Conservation (phyloP, 2,329 filamentous ascomycete species). For the Phoma sp. region DNA sequence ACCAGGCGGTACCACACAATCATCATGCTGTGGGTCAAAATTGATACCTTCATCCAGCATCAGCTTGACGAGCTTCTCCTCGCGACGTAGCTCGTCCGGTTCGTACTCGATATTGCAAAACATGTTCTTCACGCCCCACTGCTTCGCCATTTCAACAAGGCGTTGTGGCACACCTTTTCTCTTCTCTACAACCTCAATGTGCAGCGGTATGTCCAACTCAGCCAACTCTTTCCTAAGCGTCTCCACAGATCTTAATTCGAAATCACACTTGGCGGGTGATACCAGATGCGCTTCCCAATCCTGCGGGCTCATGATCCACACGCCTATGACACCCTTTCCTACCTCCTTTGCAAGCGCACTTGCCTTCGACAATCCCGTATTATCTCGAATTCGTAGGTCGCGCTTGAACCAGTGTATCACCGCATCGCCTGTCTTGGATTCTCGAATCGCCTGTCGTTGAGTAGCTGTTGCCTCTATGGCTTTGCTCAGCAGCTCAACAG, state of each 20-base stretch:
- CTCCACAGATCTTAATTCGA: slow-evolving; percentile 75
- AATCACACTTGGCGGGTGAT: slow-evolving; percentile 77
- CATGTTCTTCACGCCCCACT: slow-evolving; percentile 78
- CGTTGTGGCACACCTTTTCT: slow-evolving; percentile 67
- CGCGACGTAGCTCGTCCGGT: slow-evolving; percentile 84
- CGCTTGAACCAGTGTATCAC: slow-evolving; percentile 93
- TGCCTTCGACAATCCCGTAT: slow-evolving; percentile 73
- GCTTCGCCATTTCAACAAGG: slow-evolving; percentile 69
- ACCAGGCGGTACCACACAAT: slow-evolving; percentile 81
- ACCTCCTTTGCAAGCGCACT: slow-evolving; percentile 70
- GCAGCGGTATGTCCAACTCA: slow-evolving; percentile 77
- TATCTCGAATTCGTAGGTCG: slow-evolving; percentile 78
- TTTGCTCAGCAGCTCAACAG: slow-evolving; percentile 71
- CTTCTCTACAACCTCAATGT: slow-evolving; percentile 74
- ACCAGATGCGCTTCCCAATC: slow-evolving; percentile 84
- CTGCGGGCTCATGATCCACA: slow-evolving; percentile 83
- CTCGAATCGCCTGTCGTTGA: slow-evolving; percentile 58
- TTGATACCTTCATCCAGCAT: slow-evolving; percentile 70
- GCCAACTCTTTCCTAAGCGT: slow-evolving; percentile 71
- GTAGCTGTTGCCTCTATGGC: slow-evolving; percentile 68
- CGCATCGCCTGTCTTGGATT: slow-evolving; percentile 56
- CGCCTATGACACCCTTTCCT: slow-evolving; percentile 74
- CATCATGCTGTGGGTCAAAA: slow-evolving; percentile 79
- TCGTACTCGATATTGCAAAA: slow-evolving; percentile 91
- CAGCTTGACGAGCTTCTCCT: slow-evolving; percentile 69